These are phyloP conservation scores for Artemisia tridentata DNA, from an alignment of 129 eudicot species.

Conservation along the genomic window DNA sequence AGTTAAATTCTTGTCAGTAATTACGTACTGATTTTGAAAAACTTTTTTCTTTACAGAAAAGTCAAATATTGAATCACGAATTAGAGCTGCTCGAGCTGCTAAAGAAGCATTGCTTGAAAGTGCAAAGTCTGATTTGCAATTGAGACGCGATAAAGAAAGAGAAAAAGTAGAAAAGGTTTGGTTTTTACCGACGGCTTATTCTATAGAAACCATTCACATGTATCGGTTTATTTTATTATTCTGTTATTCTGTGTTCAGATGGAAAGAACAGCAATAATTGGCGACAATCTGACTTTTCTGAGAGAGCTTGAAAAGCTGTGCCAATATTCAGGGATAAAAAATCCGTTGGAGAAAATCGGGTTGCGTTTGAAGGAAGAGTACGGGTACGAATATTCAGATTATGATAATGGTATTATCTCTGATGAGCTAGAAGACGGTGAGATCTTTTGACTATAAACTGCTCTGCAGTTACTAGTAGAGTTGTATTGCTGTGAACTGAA, in stretches of 20 bases:
- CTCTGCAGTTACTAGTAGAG: not conserved
- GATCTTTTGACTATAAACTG: conserved; percentile 29
- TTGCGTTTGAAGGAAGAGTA: conserved; percentile 33
- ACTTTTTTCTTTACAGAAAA: conserved; percentile 24
- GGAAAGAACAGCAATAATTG: conserved; percentile 36
- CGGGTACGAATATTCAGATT: conserved; percentile 35
- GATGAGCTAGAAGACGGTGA: conserved; percentile 40
- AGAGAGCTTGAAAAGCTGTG: conserved; percentile 40
- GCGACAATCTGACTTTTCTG: conserved; percentile 29
- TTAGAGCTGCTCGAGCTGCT: conserved; percentile 41
- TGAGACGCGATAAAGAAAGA: conserved; percentile 35
- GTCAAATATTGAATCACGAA: conserved; percentile 33
- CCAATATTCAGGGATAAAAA: conserved; percentile 29
- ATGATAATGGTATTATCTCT: conserved; percentile 19
- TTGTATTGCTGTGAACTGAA: conserved; percentile 16
- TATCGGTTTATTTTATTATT: not conserved
- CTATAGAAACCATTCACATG: not conserved
- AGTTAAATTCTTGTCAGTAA: not conserved
- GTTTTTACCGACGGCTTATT: not conserved
- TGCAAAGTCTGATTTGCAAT: conserved; percentile 39
- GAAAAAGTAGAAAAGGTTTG: conserved; percentile 34
- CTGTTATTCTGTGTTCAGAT: conserved; percentile 20
- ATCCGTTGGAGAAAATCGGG: conserved; percentile 32
- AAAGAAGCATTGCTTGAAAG: conserved; percentile 36
- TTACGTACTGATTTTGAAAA: not conserved